phyloP scores from a whole-genome alignment of 1,284 basidiomycete genomes.

The Cryptococcus sp. region DNA sequence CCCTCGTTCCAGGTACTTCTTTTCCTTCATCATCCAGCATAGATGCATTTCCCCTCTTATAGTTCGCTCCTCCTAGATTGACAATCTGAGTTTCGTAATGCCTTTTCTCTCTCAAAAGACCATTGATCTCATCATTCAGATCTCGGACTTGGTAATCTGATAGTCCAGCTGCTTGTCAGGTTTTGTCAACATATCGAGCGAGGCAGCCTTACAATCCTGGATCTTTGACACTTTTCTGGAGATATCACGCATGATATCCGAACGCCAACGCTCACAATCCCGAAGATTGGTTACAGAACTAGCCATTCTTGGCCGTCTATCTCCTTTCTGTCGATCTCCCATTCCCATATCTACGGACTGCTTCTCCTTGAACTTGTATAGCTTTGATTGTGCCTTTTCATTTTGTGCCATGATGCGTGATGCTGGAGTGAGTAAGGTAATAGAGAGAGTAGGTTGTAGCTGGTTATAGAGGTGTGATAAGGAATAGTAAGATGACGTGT shows the following conservation, averaged over 20 bases:
- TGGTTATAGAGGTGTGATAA: too few species aligned
- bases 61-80: constrained; percentile 91
- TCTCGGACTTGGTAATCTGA: constrained; percentile 96
- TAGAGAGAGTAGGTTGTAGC: too few species aligned
- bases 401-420: constrained; percentile 68
- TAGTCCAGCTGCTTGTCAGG: constrained; percentile 63
- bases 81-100: constrained; percentile 99
- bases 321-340: constrained; percentile 60
- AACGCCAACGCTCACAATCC: constrained; percentile 93
- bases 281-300: constrained; percentile 82
- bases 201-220: constrained; percentile 80
- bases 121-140: constrained; percentile 97
- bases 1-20: constrained; percentile 93
- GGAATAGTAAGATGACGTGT: too few species aligned
- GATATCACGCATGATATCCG: constrained; percentile 90
- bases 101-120: constrained; percentile 85
- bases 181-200: constrained; percentile 2
- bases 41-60: constrained; percentile 73
- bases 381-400: constrained; percentile 97
- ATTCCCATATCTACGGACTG: constrained; percentile 93
- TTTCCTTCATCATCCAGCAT: constrained; percentile 92
- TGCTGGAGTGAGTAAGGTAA: too few species aligned
- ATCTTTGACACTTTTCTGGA: constrained; percentile 96
- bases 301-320: constrained; percentile 83
- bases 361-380: constrained; percentile 96